Conservation (phyloP, 345 rosid genomes). For the Citrus cavaleriei region DNA sequence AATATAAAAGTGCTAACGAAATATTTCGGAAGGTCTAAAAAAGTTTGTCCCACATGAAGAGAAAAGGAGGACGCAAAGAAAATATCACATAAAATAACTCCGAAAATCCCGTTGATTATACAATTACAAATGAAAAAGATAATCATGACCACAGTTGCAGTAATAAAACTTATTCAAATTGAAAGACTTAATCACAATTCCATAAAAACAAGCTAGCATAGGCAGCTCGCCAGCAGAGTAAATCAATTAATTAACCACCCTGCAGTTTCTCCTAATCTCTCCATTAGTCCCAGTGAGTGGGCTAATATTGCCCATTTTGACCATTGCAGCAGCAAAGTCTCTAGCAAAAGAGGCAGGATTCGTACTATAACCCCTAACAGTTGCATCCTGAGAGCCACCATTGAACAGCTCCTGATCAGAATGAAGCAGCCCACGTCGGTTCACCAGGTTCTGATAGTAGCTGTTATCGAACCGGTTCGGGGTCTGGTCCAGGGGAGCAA, state of each 20-base stretch:
- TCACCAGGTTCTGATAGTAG: constrained; percentile 29
- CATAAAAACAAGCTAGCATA: too few species aligned
- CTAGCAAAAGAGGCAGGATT: constrained; percentile 7
- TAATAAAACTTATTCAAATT: too few species aligned
- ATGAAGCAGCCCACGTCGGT: constrained; percentile 39
- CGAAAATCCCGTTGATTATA: too few species aligned
- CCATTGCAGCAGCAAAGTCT: constrained; percentile 45
- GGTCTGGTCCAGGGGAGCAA: constrained; percentile 31
- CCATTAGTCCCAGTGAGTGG: constrained; percentile 39
- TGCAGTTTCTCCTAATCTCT: constrained; percentile 40
- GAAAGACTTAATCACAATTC: too few species aligned
- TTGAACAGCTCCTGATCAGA: constrained; percentile 45
- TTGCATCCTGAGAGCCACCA: constrained; percentile 28
- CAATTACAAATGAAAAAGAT: too few species aligned
- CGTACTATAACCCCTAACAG: constrained; percentile 27
- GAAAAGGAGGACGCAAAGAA: not conserved
- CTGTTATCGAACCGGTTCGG: constrained; percentile 28
- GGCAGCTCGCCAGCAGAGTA: not conserved
- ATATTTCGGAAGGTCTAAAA: not conserved
- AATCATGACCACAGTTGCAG: not conserved
- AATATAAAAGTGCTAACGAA: not conserved
- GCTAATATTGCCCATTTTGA: constrained; percentile 42
- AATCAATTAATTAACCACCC: constrained; percentile 20
- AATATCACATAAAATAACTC: not conserved
- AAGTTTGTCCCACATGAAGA: not conserved